Evolutionary conservation across 371 early-diverging fungal species (phyloP), one percentile per base, ranked within the genome.

Genomic region (Apophysomyces sp.): DNA sequence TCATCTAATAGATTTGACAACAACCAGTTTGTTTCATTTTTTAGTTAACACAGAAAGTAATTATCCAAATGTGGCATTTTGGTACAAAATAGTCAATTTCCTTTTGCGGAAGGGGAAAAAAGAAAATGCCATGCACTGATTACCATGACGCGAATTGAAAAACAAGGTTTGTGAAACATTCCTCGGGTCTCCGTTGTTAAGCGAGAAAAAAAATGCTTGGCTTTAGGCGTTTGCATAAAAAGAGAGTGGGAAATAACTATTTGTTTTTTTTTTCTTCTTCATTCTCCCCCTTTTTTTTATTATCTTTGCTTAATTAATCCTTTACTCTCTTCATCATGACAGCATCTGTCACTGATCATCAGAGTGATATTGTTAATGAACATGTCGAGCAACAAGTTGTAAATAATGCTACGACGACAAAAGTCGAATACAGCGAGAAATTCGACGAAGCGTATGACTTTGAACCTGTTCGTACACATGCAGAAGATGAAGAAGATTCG

Each of bases 401-500:
- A 16, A 11, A 44, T 21, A 37, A 37, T 37, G 11, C 5, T 13
- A 44, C 49, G 8, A 44, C 49, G 9, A 44, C 61, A 30, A 60
- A 60, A 26, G 30, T 26, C 61, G 61, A 60, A 53, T 60, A 54
- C 37, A 39, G 30, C 40, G 61, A 44, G 49, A 44, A 44, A 11
- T 21, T 44, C 24, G 53, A 29, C 41, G 53, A 36, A 41, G 26
- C 57, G 12, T 37, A 40, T 32, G 51, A 56, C 13, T 32, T 56
- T 29, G 57, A 34, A 51, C 34, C 32, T 27, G 52, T 41, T 37
- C 49, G 18, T 6, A 53, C 39, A 1, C 62, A 66, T 13, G 40
- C 29, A 16, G 66, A 61, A 32, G 71, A 79, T 18, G 76, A 78
- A n/a, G 86, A 88, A 41, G 89, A 90, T 58, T 90, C 91, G 9